Evolutionary conservation across 768 basidiomycete genomes (phyloP), one percentile per base, ranked within the genome.

Genomic region (Suillus ampliporus): DNA sequence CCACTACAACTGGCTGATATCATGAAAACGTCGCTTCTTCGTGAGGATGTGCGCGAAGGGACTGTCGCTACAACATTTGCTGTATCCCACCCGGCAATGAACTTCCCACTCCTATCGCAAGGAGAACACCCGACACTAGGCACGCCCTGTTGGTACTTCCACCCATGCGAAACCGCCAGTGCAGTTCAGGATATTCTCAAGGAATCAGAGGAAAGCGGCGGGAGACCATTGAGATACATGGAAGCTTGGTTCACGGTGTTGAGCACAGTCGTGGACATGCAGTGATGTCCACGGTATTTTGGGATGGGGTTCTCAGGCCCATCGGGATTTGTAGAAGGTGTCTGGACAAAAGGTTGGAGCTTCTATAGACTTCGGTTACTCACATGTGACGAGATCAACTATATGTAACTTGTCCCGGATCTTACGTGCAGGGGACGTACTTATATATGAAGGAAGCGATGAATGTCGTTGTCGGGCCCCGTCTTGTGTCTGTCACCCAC

Each of bases 81-180:
- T 21, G 73, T 92, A 46, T 82, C 82, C 26, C 74, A 78, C 10
- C 80, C 83, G 2, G 75, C 72, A 14, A 80, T 85, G 2, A 74
- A 85, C 6, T 90, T 94, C 68, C 92, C 95, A 11, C 74, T 95
- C 23, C 76, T 97, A 11, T 92, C 94, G 14, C 92, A 94, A 68
- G 91, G 91, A 10, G 95, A 97, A 61, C 95, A 96, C 69, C 95
- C 94, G 0, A 86, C 82, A 6, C 80, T 91, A 35, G 89, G 87
- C 23, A 85, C 79, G 3, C 88, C 89, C 10, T 88, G 86, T 60
- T 97, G 93, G 93, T 93, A 89, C 69, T 78, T 97, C 43, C 95
- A 97, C 72, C 95, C 95, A 11, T 97, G 95, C 72, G 88, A 92
- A 72, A 91, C 89, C 4, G 81, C 82, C 11, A 75, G 74, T 38